phyloP scores from a whole-genome alignment of 129 eudicot species.

The Glebionis coronaria region DNA sequence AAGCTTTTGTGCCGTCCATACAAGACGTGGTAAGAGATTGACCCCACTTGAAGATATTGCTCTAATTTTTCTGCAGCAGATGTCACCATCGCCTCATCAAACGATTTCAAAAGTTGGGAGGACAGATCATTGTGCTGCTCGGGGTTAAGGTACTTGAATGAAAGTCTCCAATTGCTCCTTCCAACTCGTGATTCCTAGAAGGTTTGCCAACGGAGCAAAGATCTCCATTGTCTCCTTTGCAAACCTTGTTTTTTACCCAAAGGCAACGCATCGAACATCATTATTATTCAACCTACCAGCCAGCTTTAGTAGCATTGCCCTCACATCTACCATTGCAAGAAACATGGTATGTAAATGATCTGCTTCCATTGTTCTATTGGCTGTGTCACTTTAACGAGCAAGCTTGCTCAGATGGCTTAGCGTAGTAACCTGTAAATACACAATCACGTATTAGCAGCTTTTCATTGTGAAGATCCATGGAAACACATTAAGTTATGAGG shows the following conservation, averaged over 20 bases:
- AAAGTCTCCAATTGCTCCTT: slow-evolving; percentile 80
- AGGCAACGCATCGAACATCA: slow-evolving; percentile 82
- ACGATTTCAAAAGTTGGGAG: slow-evolving; percentile 62
- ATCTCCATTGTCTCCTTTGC: slow-evolving; percentile 93
- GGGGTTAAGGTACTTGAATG: slow-evolving; percentile 72
- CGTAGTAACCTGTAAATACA: slow-evolving; percentile 63
- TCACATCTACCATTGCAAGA: too few species aligned
- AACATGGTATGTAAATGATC: too few species aligned
- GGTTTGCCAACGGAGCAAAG: slow-evolving; percentile 89
- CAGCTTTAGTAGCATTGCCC: slow-evolving; percentile 89
- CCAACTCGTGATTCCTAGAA: slow-evolving; percentile 87
- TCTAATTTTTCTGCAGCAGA: slow-evolving; percentile 60
- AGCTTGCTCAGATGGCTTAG: slow-evolving; percentile 95
- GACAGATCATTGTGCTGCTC: slow-evolving; percentile 64
- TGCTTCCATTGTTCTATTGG: too few species aligned
- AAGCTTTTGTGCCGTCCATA: slow-evolving; percentile 91
- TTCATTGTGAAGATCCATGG: background rate
- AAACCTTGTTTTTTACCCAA: slow-evolving; percentile 63
- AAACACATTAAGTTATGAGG: too few species aligned
- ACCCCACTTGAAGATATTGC: slow-evolving; percentile 54
- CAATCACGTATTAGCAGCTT: background rate
- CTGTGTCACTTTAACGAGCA: slow-evolving; percentile 89
- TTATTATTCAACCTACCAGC: slow-evolving; percentile 89
- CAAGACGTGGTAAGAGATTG: slow-evolving; percentile 51
- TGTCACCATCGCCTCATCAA: slow-evolving; percentile 74